Evolutionary conservation across 805 yeast species (phyloP).

Genomic region (Starmerella apicola): DNA sequence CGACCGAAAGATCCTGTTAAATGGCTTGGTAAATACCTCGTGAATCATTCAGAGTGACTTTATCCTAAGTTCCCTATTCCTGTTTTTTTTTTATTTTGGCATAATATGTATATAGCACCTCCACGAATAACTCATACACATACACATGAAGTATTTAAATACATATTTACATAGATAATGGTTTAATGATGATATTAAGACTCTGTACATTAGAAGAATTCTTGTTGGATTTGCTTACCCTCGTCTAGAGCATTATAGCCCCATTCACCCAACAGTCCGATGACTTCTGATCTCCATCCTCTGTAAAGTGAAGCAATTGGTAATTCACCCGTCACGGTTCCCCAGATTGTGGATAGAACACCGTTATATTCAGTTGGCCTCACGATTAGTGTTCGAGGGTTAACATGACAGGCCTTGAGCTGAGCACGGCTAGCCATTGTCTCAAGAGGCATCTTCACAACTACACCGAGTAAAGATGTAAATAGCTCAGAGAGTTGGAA

Average conservation of each 20-base stretch:
- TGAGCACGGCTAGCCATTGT: slow-evolving; percentile 78
- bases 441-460: slow-evolving; percentile 74
- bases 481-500: slow-evolving; percentile 48
- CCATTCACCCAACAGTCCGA: slow-evolving; percentile 74
- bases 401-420: slow-evolving; percentile 40
- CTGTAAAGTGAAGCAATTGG: slow-evolving; percentile 47
- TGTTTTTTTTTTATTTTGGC: too few relatives aligned
- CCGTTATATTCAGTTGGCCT: slow-evolving; percentile 47
- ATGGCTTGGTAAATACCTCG: slow-evolving; percentile 21
- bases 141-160: too few relatives aligned
- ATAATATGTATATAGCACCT: too few relatives aligned
- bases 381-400: slow-evolving; percentile 35
- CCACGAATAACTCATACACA: too few relatives aligned
- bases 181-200: too few relatives aligned
- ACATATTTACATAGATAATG: neutral
- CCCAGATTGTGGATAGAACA: slow-evolving; percentile 41
- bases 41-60: neutral
- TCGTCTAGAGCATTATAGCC: slow-evolving; percentile 32
- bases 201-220: slow-evolving; percentile 17
- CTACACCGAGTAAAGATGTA: slow-evolving; percentile 55
- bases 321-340: slow-evolving; percentile 33
- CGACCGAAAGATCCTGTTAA: slow-evolving; percentile 20
- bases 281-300: slow-evolving; percentile 83
- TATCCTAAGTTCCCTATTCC: neutral
- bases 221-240: slow-evolving; percentile 13